Evolutionary conservation across 495 filamentous ascomycete genomes (phyloP).

Genomic region (Parathielavia appendiculata): DNA sequence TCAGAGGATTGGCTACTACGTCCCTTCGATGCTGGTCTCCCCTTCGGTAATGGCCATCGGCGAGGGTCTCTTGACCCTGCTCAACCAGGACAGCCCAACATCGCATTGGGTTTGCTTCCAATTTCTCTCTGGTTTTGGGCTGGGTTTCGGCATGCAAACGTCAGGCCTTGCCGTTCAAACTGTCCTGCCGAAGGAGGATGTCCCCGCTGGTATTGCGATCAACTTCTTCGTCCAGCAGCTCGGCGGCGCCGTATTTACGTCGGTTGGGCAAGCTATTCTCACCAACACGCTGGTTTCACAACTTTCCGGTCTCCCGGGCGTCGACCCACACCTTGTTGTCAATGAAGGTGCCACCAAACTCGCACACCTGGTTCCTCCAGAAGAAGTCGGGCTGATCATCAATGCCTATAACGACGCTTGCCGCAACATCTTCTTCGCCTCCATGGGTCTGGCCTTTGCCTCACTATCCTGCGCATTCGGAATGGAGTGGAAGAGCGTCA

Average conservation of each 20-base stretch:
- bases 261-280: slow-evolving; percentile 59
- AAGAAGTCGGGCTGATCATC: slow-evolving; percentile 41
- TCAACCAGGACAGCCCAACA: slow-evolving; percentile 48
- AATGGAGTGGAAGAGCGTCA: slow-evolving; percentile 61
- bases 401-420: slow-evolving; percentile 56
- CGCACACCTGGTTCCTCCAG: slow-evolving; percentile 37
- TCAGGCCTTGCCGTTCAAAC: slow-evolving; percentile 60
- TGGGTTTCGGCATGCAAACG: slow-evolving; percentile 71
- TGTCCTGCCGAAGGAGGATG: slow-evolving; percentile 50
- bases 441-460: slow-evolving; percentile 49
- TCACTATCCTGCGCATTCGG: slow-evolving; percentile 46
- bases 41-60: slow-evolving; percentile 59
- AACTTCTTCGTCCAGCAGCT: slow-evolving; percentile 64
- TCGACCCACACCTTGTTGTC: slow-evolving; percentile 47
- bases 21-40: slow-evolving; percentile 56
- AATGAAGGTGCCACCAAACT: slow-evolving; percentile 56
- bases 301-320: slow-evolving; percentile 40
- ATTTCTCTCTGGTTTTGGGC: slow-evolving; percentile 63
- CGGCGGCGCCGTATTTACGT: slow-evolving; percentile 61
- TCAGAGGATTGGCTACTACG: slow-evolving; percentile 60
- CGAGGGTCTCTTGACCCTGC: slow-evolving; percentile 62
- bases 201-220: slow-evolving; percentile 57
- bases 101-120: slow-evolving; percentile 69
- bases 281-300: slow-evolving; percentile 52
- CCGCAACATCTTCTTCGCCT: slow-evolving; percentile 48